Percentiles rank a stretch among this genome's conserved stretches.
phyloP scores from a whole-genome alignment of 805 yeast genomes.

The Danielia reshetovae region DNA sequence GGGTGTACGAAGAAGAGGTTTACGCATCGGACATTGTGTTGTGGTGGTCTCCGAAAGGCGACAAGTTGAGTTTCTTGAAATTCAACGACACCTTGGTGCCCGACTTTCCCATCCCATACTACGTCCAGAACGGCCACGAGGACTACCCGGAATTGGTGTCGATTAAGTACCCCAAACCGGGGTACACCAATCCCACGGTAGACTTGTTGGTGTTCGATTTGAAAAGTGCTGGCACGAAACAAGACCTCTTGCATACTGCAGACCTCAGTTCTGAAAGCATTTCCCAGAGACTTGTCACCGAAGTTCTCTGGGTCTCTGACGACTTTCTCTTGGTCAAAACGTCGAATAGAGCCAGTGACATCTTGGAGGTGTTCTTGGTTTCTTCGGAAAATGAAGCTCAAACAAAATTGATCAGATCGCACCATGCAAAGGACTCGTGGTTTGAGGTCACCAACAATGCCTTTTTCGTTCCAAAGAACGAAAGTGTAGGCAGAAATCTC shows the following conservation, averaged over 20 bases:
- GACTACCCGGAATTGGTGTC: conserved; percentile 55
- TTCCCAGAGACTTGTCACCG: conserved; percentile 46
- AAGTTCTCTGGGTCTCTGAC: conserved; percentile 54
- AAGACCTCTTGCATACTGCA: conserved; percentile 5
- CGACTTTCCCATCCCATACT: conserved; percentile 70
- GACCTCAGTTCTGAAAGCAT: conserved; percentile 8
- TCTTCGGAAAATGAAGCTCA: conserved; percentile 23
- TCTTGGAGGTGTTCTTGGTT: conserved; percentile 46
- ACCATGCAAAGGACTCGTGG: conserved; percentile 57
- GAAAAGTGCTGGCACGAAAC: not conserved
- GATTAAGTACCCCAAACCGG: conserved; percentile 73
- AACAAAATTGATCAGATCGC: conserved; percentile 38
- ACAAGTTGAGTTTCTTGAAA: conserved; percentile 57
- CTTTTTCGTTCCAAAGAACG: conserved; percentile 33
- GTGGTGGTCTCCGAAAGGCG: conserved; percentile 86
- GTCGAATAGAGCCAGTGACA: conserved; percentile 59
- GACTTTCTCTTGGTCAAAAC: conserved; percentile 52
- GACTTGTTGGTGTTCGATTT: conserved; percentile 14
- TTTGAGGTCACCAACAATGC: conserved; percentile 43
- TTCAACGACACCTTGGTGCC: conserved; percentile 75
- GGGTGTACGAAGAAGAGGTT: conserved; percentile 95
- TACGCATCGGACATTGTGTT: conserved; percentile 63
- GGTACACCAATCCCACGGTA: conserved; percentile 71
- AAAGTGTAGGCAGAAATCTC: conserved; percentile 29
- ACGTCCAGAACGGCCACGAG: conserved; percentile 47